Conservation (phyloP, 768 basidiomycete species). For the Podaxis sp. region DNA sequence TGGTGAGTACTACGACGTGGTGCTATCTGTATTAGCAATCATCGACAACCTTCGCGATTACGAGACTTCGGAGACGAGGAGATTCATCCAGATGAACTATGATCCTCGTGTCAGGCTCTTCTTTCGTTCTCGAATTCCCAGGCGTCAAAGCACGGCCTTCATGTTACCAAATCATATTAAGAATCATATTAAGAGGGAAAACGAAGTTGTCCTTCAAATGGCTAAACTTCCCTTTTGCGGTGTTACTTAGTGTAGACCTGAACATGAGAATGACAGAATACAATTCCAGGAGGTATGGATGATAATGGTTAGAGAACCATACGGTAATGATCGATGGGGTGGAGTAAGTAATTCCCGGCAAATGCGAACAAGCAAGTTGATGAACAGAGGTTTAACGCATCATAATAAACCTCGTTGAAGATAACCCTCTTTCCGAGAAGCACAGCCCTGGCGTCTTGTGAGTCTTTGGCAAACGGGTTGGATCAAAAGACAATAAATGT, state of each 20-base stretch:
- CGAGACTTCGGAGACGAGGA: neutral
- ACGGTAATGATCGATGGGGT: constrained; percentile 8
- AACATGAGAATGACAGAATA: constrained; percentile 9
- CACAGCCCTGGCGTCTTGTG: neutral
- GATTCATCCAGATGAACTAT: neutral
- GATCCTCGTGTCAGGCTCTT: neutral
- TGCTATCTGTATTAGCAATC: neutral
- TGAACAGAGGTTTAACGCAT: neutral
- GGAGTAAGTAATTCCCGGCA: constrained; percentile 2
- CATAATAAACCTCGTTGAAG: neutral
- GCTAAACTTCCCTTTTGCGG: neutral
- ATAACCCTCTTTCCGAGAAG: neutral
- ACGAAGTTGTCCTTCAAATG: constrained; percentile 1
- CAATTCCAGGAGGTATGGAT: neutral
- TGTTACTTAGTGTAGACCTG: neutral
- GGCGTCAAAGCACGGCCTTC: neutral
- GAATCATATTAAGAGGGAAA: neutral
- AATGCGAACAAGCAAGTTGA: neutral
- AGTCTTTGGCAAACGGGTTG: neutral
- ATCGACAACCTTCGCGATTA: neutral
- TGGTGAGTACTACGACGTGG: neutral
- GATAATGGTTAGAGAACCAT: neutral
- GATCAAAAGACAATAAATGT: neutral
- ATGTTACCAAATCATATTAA: neutral
- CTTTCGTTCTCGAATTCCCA: neutral